Base-by-base conservation (phyloP, 441 rosid species). In the Mallotus japonicus region DNA sequence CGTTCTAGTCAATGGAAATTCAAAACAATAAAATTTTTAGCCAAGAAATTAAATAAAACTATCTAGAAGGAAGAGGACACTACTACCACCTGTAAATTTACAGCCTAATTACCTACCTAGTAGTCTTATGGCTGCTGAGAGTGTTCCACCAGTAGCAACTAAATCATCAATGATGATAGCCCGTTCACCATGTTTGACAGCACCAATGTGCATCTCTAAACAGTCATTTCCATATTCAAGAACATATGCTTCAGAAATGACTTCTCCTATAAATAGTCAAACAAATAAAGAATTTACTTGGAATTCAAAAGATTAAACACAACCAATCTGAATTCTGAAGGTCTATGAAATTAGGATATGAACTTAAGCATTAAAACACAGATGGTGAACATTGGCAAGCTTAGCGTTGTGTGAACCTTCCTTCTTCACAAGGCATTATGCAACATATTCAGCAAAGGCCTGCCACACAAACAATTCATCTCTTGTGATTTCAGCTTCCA, bases 71-170 rank as follows among this genome's bases (percentile, higher is more conserved):
- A 47, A 14, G 22, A 42, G 20, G 40, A 22, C 40, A 37, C 5
- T 6, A 37, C 40, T 37, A 37, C 40, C 40, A 37, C 40, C 40
- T 4, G 40, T 37, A 37, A 37, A 37, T 37, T 8, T 5, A 2
- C 68, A 65, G 10, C 59, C 1, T 37, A 37, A 37, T 44, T 71
- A 87, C 97, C 99, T 77, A 92, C 97, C 99, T 77, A 92, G 49
- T 34, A 95, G 91, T 70, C 81, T 85, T 65, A 95, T 93, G 28
- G 96, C 97, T 8, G 99, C 99, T 0, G 93, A 91, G 20, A 95
- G 87, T 62, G 99, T 92, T 47, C 98, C 98, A 0, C 99, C 99
- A 0, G 99, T 92, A 65, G 99, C 99, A 2, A 95, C 96, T 65
- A 95, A 81, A 84, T 95, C 99, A 76, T 95, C 99, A 0, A 92